These are phyloP conservation scores for Rostrohypoxylon terebratum DNA, from an alignment of 495 filamentous ascomycete species.

Conservation along the genomic window DNA sequence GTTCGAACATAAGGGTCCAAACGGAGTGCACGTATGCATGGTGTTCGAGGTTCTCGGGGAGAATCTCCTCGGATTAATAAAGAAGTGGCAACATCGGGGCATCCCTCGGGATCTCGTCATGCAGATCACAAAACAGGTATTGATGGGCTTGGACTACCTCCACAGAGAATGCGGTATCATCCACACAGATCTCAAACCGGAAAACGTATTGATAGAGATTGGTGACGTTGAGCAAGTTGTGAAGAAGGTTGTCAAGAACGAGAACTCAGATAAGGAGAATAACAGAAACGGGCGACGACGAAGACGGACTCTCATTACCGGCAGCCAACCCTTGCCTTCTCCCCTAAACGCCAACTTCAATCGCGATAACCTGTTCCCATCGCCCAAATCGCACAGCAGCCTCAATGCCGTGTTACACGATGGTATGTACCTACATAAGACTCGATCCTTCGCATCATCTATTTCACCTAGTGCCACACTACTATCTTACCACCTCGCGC, in stretches of 20 bases:
- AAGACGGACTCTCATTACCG: conserved; percentile 93
- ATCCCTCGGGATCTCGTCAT: conserved; percentile 97
- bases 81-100: conserved; percentile 96
- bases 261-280: conserved; percentile 84
- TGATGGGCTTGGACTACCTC: conserved; percentile 94
- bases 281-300: conserved; percentile 93
- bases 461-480: neutral
- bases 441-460: conserved; percentile 13
- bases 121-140: conserved; percentile 98
- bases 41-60: conserved; percentile 98
- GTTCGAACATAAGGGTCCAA: conserved; percentile 97
- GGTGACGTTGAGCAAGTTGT: conserved; percentile 98
- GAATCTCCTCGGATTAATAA: conserved; percentile 95
- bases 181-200: conserved; percentile 97
- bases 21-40: conserved; percentile 98
- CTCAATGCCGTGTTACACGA: conserved; percentile 87
- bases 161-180: conserved; percentile 99
- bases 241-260: conserved; percentile 91
- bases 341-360: conserved; percentile 93
- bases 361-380: conserved; percentile 74
- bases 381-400: conserved; percentile 80
- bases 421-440: conserved; percentile 63
- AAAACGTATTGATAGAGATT: conserved; percentile 99
- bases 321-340: conserved; percentile 95
- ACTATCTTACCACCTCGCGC: conserved; percentile 6